Conservation (phyloP, 2,329 filamentous ascomycete genomes). For the Trichoderma atroviride region DNA sequence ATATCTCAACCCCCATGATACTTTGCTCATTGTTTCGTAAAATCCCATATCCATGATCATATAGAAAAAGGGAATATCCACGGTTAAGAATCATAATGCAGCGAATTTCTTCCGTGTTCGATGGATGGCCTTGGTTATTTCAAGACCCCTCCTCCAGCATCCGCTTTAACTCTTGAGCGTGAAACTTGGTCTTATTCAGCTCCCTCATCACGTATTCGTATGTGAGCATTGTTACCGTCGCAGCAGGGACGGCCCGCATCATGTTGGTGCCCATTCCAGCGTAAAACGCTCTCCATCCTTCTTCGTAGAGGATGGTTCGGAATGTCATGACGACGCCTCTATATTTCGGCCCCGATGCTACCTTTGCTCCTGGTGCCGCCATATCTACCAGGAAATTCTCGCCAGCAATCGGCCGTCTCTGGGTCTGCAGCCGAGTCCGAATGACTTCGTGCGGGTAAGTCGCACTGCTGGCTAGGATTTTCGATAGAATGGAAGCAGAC, state of each 20-base stretch:
- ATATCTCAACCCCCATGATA: slow-evolving; percentile 14
- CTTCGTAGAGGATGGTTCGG: slow-evolving; percentile 81
- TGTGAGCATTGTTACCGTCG: slow-evolving; percentile 96
- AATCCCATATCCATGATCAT: slow-evolving; percentile 11
- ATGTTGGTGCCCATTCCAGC: slow-evolving; percentile 97
- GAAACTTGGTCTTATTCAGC: slow-evolving; percentile 49
- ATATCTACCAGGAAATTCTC: slow-evolving; percentile 51
- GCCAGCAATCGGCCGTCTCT: slow-evolving; percentile 70
- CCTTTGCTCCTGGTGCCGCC: slow-evolving; percentile 35
- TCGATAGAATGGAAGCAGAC: slow-evolving; percentile 87
- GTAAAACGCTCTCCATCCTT: slow-evolving; percentile 96
- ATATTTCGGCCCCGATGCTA: slow-evolving; percentile 57
- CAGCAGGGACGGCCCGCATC: slow-evolving; percentile 91
- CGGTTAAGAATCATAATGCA: neutral
- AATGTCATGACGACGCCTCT: slow-evolving; percentile 79
- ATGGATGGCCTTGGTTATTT: neutral
- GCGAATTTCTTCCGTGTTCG: neutral
- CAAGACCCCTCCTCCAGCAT: slow-evolving; percentile 33
- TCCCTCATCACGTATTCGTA: slow-evolving; percentile 76
- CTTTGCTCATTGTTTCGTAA: slow-evolving; percentile 14
- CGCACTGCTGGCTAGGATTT: slow-evolving; percentile 88
- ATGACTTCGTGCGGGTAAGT: slow-evolving; percentile 98
- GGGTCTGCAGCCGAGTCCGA: slow-evolving; percentile 89
- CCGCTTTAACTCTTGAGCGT: slow-evolving; percentile 42
- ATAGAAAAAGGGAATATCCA: neutral